phyloP scores from a whole-genome alignment of 2,329 filamentous ascomycete genomes.

The Proliferodiscus dingleyae region DNA sequence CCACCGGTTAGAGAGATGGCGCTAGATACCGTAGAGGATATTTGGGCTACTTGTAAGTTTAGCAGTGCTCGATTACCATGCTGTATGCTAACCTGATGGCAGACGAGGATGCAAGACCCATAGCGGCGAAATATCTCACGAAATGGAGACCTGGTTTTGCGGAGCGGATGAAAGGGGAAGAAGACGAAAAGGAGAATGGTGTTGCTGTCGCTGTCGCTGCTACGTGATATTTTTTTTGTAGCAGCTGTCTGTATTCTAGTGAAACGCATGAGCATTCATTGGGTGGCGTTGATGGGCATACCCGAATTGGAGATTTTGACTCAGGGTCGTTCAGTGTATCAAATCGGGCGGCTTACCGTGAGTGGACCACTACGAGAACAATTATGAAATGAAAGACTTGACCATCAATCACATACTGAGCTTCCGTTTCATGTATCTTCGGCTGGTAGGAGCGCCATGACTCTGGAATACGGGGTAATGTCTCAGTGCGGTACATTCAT shows the following conservation, averaged over 20 bases:
- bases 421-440: too few species aligned
- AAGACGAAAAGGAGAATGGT: slow-evolving; percentile 13
- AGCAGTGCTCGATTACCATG: slow-evolving; percentile 13
- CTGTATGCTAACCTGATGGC: slow-evolving; percentile 19
- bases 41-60: slow-evolving; percentile 61
- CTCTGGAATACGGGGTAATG: too few species aligned
- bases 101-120: slow-evolving; percentile 59
- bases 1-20: slow-evolving; percentile 60
- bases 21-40: slow-evolving; percentile 60
- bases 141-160: slow-evolving; percentile 50
- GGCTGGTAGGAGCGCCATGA: too few species aligned
- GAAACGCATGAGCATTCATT: slow-evolving; percentile 9
- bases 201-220: slow-evolving; percentile 14
- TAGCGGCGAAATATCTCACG: slow-evolving; percentile 57
- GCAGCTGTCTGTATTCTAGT: slow-evolving; percentile 9
- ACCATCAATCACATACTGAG: too few species aligned
- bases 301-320: neutral
- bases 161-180: slow-evolving; percentile 21
- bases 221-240: slow-evolving; percentile 1
- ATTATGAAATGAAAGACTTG: too few species aligned
- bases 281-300: slow-evolving; percentile 12
- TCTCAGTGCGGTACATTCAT: too few species aligned
- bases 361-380: too few species aligned
- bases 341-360: too few species aligned
- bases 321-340: neutral